Evolutionary conservation across 2,329 filamentous ascomycete genomes (phyloP), one percentile per base, ranked within the genome.

Genomic region (Paramyrothecium roridum): DNA sequence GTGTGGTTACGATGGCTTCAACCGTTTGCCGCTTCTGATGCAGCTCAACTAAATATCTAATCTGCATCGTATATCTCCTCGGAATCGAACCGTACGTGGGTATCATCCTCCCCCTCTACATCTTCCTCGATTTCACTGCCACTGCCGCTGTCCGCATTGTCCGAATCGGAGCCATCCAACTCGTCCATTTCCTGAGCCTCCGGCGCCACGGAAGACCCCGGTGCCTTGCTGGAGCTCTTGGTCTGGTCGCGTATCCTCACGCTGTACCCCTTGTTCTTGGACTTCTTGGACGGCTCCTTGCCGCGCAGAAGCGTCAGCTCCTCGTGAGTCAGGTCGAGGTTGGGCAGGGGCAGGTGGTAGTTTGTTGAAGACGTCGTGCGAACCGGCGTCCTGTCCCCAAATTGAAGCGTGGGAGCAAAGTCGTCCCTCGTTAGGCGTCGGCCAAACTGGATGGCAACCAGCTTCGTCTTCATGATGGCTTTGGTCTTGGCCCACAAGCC

Each of bases 401-500:
- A 65, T 26, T 69, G 62, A 1, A 75, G 54, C 1, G 72, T 75
- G 17, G 66, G 58, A 1, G 65, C 63, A 55, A 75, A 75, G 52
- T 75, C 72, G 34, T 64, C 56, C n/a, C 62, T 61, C 1, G 73
- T 75, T 1, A 86, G 70, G 17, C 74, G 73, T 23, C 82, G 77
- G 10, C 79, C 77, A 48, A 83, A 82, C 20, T 85, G 80, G 49
- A 92, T 82, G 1, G 83, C 82, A 12, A 86, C 80, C 65, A 96
- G 86, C 73, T 96, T 97, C 50, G 87, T 86, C 67, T 92, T 91
- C 87, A 97, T 93, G 61, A 96, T 87, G 3, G 89, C 86, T 64
- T 93, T 92, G 48, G 88, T 86, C 67, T 96, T 96, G 48, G 87
- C 86, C 79, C 91, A 87, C 1, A 90, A 86, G 7, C 91, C 91